phyloP scores from a whole-genome alignment of 768 basidiomycete genomes.

The Atractiella rhizophila region DNA sequence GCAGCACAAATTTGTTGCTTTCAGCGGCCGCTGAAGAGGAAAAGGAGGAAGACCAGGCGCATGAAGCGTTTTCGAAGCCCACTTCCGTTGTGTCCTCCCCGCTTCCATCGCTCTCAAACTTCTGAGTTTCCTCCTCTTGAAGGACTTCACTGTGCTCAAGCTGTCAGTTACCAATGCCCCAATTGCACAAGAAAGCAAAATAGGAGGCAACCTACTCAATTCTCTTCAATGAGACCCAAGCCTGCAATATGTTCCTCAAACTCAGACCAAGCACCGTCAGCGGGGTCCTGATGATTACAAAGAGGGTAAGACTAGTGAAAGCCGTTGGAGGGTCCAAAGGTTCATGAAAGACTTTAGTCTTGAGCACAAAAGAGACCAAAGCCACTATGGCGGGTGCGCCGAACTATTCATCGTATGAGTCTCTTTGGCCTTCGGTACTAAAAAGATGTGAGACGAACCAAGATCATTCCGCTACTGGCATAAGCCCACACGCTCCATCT shows the following conservation, averaged over 20 bases:
- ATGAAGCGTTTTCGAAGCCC: slow-evolving; percentile 21
- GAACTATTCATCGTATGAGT: slow-evolving; percentile 14
- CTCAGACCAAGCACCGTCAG: no score
- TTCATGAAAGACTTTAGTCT: slow-evolving; percentile 20
- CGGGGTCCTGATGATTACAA: slow-evolving; percentile 24
- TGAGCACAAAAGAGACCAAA: slow-evolving; percentile 20
- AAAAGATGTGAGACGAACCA: no score
- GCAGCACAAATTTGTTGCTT: slow-evolving; percentile 24
- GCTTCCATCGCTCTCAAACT: slow-evolving; percentile 14
- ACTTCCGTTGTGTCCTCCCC: slow-evolving; percentile 19
- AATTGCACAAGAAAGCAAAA: no score
- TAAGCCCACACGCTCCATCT: no score
- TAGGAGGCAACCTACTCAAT: no score
- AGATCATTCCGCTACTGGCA: no score
- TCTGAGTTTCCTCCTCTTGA: slow-evolving; percentile 23
- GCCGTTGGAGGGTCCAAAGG: slow-evolving; percentile 23
- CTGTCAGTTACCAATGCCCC: no score
- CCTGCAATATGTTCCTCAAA: no score
- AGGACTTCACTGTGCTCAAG: no score
- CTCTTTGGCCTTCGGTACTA: no score
- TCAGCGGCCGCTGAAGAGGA: slow-evolving; percentile 2
- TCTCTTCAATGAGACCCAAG: no score
- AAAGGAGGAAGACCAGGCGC: slow-evolving; percentile 15
- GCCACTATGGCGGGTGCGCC: slow-evolving; percentile 22
- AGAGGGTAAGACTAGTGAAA: slow-evolving; percentile 24